phyloP scores from a whole-genome alignment of 2,329 filamentous ascomycete species.

The Hypomyces perniciosus region DNA sequence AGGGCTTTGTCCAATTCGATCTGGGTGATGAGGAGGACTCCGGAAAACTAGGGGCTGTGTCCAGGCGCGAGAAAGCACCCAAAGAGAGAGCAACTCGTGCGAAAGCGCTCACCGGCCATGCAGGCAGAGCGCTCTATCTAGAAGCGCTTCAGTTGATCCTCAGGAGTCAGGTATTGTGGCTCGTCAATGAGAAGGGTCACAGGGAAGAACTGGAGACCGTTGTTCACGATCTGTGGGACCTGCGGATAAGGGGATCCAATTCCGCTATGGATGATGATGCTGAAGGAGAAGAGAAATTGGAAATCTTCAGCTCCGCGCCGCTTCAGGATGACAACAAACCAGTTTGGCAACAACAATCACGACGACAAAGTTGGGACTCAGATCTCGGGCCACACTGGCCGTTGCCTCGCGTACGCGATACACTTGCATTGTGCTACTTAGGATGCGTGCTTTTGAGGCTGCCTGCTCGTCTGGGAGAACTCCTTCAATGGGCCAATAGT shows the following conservation, averaged over 20 bases:
- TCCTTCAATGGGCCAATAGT: constrained; percentile 60
- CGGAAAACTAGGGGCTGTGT: constrained; percentile 50
- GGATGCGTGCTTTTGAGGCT: constrained; percentile 68
- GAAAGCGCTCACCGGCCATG: constrained; percentile 55
- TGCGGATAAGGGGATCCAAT: constrained; percentile 51
- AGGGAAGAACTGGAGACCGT: constrained; percentile 70
- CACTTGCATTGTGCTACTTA: constrained; percentile 73
- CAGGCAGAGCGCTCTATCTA: constrained; percentile 72
- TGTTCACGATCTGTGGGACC: constrained; percentile 77
- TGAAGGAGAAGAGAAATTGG: constrained; percentile 22
- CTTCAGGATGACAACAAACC: constrained; percentile 17
- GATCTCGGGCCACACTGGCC: constrained; percentile 44
- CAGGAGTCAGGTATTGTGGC: constrained; percentile 70
- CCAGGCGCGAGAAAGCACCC: constrained; percentile 52
- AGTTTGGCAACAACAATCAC: constrained; percentile 25
- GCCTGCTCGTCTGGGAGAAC: constrained; percentile 68
- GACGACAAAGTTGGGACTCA: constrained; percentile 38
- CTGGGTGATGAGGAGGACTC: constrained; percentile 66
- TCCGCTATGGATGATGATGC: constrained; percentile 24
- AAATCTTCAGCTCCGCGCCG: constrained; percentile 36
- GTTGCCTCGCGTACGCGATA: constrained; percentile 65
- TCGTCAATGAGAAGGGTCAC: constrained; percentile 61
- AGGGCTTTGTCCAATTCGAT: constrained; percentile 52
- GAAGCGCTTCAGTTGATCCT: constrained; percentile 80
- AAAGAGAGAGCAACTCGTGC: constrained; percentile 44